phyloP scores from a whole-genome alignment of 495 filamentous ascomycete genomes.

The Aspergillus panamensis region DNA sequence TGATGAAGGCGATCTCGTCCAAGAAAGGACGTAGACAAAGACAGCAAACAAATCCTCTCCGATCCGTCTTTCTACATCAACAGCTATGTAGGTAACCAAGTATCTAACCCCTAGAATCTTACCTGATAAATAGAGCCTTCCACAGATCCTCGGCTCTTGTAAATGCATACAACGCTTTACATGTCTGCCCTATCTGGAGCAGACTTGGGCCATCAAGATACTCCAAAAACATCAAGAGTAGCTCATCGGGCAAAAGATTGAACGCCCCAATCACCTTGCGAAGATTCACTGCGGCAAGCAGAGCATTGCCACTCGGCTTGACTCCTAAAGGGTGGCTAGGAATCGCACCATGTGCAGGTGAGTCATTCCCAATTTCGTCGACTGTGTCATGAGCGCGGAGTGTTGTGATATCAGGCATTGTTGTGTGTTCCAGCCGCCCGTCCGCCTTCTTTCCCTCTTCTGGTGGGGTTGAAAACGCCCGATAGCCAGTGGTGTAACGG shows the following conservation, averaged over 20 bases:
- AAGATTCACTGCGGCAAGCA: conserved; percentile 61
- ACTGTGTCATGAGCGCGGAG: not conserved
- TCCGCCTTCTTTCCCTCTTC: not conserved
- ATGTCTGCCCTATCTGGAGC: conserved; percentile 69
- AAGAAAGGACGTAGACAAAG: not conserved
- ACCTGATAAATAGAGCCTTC: conserved; percentile 84
- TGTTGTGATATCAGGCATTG: conserved; percentile 35
- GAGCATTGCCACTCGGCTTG: conserved; percentile 85
- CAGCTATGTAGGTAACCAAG: not conserved
- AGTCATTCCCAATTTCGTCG: conserved; percentile 17
- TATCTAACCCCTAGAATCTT: conserved; percentile 37
- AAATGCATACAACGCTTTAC: conserved; percentile 87
- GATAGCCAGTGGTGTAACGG: not conserved
- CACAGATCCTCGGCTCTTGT: conserved; percentile 83
- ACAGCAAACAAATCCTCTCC: not conserved
- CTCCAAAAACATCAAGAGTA: conserved; percentile 74
- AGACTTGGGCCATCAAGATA: conserved; percentile 62
- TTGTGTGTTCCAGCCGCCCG: not conserved
- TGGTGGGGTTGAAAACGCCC: not conserved
- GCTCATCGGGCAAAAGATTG: conserved; percentile 69
- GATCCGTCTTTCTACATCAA: not conserved
- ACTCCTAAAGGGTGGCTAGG: conserved; percentile 80
- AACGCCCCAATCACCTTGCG: conserved; percentile 63
- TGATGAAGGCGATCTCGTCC: not conserved
- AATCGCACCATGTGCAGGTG: conserved; percentile 42